A percentile compares a stretch with the other conserved stretches of the same genome.
Evolutionary conservation across 2,329 filamentous ascomycete genomes (phyloP).

Genomic region (Hypocrella siamensis): DNA sequence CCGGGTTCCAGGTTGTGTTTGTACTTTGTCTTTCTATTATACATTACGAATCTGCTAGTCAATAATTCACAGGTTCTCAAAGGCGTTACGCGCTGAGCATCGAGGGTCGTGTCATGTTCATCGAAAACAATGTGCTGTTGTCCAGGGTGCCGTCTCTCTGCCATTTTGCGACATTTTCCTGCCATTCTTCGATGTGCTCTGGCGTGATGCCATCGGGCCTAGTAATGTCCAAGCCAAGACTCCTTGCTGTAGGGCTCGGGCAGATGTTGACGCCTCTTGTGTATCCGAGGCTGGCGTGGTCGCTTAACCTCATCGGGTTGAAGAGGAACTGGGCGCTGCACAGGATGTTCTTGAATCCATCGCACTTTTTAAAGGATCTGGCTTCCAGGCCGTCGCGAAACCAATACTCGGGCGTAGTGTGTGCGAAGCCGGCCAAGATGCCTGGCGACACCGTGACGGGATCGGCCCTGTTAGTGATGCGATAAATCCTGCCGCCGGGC

Average conservation of each 20-base stretch:
- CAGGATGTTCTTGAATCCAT: neutral
- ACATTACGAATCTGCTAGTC: too few species aligned
- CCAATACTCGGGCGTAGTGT: conserved; percentile 1
- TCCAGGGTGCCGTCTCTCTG: neutral
- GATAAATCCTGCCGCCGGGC: neutral
- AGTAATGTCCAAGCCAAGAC: neutral
- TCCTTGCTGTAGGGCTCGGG: neutral
- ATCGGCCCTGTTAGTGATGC: neutral
- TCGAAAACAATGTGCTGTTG: neutral
- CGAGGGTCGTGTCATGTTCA: too few species aligned
- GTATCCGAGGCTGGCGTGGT: neutral
- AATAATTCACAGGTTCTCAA: too few species aligned
- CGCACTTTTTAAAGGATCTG: neutral
- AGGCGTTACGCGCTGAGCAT: too few species aligned
- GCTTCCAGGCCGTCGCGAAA: neutral
- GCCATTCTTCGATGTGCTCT: neutral
- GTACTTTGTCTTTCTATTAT: too few species aligned
- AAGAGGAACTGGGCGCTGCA: neutral
- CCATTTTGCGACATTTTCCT: neutral
- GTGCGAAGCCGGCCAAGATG: neutral
- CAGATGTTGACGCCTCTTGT: neutral
- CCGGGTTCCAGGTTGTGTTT: neutral
- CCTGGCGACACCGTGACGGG: neutral
- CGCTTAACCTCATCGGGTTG: neutral
- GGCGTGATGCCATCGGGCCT: neutral